Conservation (phyloP, 2,329 filamentous ascomycete species). For the Tolypocladium pustulatum region DNA sequence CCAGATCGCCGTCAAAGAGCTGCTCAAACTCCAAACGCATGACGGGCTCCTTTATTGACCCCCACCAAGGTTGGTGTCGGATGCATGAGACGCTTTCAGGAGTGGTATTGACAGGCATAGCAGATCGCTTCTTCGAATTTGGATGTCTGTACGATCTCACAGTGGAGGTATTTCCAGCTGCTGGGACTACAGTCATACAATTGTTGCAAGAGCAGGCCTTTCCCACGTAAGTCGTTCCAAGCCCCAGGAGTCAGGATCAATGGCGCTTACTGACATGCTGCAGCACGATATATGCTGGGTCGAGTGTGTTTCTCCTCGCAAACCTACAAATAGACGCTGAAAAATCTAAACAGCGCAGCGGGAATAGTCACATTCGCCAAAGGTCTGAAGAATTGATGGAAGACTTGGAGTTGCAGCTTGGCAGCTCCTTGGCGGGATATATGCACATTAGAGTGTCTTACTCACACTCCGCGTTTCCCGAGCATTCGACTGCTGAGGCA, state of each 20-base stretch:
- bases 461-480: constrained; percentile 44
- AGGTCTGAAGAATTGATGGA: constrained; percentile 46
- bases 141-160: constrained; percentile 39
- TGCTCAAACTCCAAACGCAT: background rate
- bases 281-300: constrained; percentile 32
- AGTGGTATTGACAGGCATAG: background rate
- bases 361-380: constrained; percentile 18
- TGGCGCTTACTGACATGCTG: constrained; percentile 4
- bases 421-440: constrained; percentile 35
- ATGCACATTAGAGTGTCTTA: constrained; percentile 43
- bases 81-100: rapidly evolving
- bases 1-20: background rate
- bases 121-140: constrained; percentile 26
- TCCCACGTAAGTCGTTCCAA: constrained; percentile 24
- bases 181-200: constrained; percentile 30
- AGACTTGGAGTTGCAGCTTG: constrained; percentile 47
- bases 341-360: constrained; percentile 1
- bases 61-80: constrained; percentile 10
- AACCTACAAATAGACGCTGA: constrained; percentile 26
- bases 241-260: background rate
- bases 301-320: constrained; percentile 37
- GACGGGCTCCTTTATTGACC: constrained; percentile 7
- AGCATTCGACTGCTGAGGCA: constrained; percentile 12
- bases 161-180: constrained; percentile 32
- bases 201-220: constrained; percentile 33